Conservation (phyloP, 169 alveolate species). For the Plasmodium malariae region DNA sequence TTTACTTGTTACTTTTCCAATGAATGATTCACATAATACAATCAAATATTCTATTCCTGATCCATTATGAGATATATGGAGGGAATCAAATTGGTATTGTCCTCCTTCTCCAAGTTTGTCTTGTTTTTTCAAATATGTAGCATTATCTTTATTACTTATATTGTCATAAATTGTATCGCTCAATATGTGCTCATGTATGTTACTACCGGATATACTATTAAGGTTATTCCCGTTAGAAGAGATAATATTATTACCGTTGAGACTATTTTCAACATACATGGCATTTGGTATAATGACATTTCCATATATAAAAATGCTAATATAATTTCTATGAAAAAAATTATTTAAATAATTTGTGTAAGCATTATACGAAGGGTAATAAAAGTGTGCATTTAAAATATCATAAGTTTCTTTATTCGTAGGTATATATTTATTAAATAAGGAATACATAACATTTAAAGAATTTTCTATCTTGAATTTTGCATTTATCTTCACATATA, state of each 20-base stretch:
- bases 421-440: slow-evolving; percentile 61
- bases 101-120: background rate
- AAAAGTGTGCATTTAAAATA: slow-evolving; percentile 49
- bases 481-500: slow-evolving; percentile 11
- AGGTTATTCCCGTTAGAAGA: background rate
- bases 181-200: background rate
- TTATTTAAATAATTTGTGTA: slow-evolving; percentile 37
- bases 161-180: background rate
- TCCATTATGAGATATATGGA: slow-evolving; percentile 53
- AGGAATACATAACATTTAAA: slow-evolving; percentile 56
- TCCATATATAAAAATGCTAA: slow-evolving; percentile 69
- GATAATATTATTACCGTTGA: slow-evolving; percentile 8
- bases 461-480: slow-evolving; percentile 29
- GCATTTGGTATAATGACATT: slow-evolving; percentile 21
- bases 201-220: background rate
- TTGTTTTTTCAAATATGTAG: background rate
- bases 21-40: slow-evolving; percentile 44
- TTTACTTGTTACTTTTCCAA: slow-evolving; percentile 57
- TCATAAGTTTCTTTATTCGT: slow-evolving; percentile 63
- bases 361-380: slow-evolving; percentile 64
- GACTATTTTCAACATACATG: slow-evolving; percentile 14
- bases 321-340: slow-evolving; percentile 62
- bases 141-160: slow-evolving; percentile 4
- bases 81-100: background rate
- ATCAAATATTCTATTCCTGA: slow-evolving; percentile 52